Conservation (phyloP, 768 basidiomycete species). For the Leccinum pellstonianum region DNA sequence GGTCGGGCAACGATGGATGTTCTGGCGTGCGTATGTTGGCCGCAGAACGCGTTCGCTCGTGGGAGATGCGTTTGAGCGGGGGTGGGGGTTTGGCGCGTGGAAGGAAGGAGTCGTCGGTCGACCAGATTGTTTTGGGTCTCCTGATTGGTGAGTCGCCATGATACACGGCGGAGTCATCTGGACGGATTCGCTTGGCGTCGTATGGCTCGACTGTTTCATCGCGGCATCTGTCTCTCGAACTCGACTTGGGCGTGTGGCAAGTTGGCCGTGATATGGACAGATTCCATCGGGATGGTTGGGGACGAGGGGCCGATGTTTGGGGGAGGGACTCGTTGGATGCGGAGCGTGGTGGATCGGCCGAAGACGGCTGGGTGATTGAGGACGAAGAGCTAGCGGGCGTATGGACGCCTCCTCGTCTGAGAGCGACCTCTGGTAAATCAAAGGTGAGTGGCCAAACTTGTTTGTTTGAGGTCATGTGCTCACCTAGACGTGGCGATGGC, state of each 20-base stretch:
- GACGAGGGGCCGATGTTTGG: background rate
- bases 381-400: background rate
- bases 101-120: constrained; percentile 20
- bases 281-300: background rate
- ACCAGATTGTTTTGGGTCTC: constrained; percentile 12
- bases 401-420: background rate
- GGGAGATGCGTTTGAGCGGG: constrained; percentile 12
- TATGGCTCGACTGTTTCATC: background rate
- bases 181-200: background rate
- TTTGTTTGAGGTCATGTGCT: background rate
- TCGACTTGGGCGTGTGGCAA: background rate
- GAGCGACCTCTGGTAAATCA: background rate
- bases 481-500: constrained; percentile 7
- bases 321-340: background rate
- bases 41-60: constrained; percentile 12
- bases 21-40: background rate
- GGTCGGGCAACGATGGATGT: background rate
- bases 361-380: background rate
- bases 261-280: background rate
- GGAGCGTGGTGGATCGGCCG: background rate
- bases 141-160: background rate
- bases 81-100: constrained; percentile 21
- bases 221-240: background rate
- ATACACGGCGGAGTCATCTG: background rate
- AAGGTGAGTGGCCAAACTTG: constrained; percentile 2